Base-by-base conservation (phyloP, 257 asterid species). In the Craterostigma plantagineum region DNA sequence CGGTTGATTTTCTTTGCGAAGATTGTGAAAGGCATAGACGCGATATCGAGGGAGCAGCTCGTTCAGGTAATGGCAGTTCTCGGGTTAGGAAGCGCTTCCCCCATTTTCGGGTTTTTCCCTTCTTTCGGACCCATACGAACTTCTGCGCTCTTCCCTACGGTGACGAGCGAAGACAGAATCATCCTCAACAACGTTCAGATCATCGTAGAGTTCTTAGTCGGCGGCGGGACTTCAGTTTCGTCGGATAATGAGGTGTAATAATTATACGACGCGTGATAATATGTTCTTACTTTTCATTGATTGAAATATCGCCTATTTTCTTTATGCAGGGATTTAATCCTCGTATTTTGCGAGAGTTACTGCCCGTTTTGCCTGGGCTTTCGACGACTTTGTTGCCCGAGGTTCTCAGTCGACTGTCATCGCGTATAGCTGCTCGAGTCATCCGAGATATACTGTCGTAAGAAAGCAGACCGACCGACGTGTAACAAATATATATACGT, bases 21-120 rank as follows among this genome's bases (percentile, higher is more conserved):
- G 99, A 68, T 83, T 47, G 99, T 90, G 60, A 90, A 90, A 76
- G 95, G 92, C n/a, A 83, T 90, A 38, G 99, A 90, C 50, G 99
- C 99, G 37, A 50, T 83, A 44, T 55, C 94, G 18, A 90, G 99
- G 76, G 91, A 90, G 55, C 99, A 83, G 63, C 63, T 90, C 55
- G 81, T 79, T 58, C 94, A 72, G 59, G 62, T 77, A 60, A 59
- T 69, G 79, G 72, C 86, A 14, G 37, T 72, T 37, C 60, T 77
- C 50, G 95, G 99, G 43, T 46, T 90, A 52, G 56, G 75, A 71
- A 83, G 77, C 51, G 65, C 65, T 45, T 46, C 72, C 42, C 91
- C 93, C 2, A 64, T 79, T 52, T 83, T 90, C 53, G 60, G 92
- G 55, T 66, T 90, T 77, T 92, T 90, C 67, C 98, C 95, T 59